phyloP scores from a whole-genome alignment of 805 yeast species.

The Cyberlindnera americana region DNA sequence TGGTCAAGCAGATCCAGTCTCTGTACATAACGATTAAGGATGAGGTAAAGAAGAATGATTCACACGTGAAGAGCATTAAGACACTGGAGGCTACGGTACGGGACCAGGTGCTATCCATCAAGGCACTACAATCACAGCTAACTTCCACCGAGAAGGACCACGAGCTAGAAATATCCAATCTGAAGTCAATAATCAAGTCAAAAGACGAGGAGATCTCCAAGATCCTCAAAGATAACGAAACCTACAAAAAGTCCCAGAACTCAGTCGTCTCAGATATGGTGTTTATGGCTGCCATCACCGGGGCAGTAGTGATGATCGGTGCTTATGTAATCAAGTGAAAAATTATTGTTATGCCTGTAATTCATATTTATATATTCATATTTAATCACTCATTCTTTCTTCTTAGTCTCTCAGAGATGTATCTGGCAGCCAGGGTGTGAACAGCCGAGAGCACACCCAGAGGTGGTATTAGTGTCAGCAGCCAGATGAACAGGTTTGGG shows the following conservation, averaged over 20 bases:
- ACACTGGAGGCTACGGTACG: background rate
- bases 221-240: background rate
- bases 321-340: constrained; percentile 7
- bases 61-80: background rate
- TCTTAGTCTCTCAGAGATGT: constrained; percentile 3
- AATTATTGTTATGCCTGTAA: too few species aligned
- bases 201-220: constrained; percentile 3
- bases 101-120: background rate
- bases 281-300: constrained; percentile 3
- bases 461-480: constrained; percentile 40
- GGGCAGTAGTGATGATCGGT: constrained; percentile 6
- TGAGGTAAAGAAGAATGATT: constrained; percentile 2
- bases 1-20: background rate
- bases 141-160: background rate
- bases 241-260: background rate
- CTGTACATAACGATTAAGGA: constrained; percentile 1
- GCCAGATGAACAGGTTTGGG: constrained; percentile 34
- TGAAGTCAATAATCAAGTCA: background rate
- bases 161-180: background rate
- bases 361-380: too few species aligned
- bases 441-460: constrained; percentile 29
- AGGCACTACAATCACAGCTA: background rate
- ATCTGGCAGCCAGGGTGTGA: constrained; percentile 9
- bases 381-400: too few species aligned
- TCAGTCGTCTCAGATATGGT: constrained; percentile 6